Evolutionary conservation across 2,329 filamentous ascomycete genomes (phyloP).

Genomic region (Neoarthrinium moseri): DNA sequence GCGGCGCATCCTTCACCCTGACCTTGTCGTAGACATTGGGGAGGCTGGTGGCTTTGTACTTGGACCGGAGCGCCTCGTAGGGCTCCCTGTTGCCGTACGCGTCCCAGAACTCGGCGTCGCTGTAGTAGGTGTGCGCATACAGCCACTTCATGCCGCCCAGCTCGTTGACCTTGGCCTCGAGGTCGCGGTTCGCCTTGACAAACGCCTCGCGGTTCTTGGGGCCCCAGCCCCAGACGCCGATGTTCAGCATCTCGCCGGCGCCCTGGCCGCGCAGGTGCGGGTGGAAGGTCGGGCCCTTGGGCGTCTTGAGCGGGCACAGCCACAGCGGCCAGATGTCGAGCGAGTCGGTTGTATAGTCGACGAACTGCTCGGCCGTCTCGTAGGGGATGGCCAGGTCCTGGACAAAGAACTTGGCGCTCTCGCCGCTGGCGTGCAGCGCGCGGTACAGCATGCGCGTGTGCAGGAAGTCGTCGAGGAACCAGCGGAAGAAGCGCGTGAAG

Average conservation of each 20-base stretch:
- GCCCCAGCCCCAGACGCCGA: conserved; percentile 80
- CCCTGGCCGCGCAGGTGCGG: conserved; percentile 40
- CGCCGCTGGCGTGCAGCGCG: conserved; percentile 66
- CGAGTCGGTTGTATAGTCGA: conserved; percentile 51
- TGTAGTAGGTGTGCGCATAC: conserved; percentile 83
- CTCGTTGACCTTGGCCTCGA: conserved; percentile 68
- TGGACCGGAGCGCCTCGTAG: conserved; percentile 62
- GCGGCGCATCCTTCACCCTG: conserved; percentile 48
- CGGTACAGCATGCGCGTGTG: conserved; percentile 75
- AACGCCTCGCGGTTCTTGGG: conserved; percentile 58
- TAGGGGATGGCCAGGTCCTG: conserved; percentile 65
- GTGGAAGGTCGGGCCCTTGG: conserved; percentile 52
- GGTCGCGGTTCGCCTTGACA: conserved; percentile 64
- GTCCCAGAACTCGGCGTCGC: conserved; percentile 67
- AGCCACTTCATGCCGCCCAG: conserved; percentile 83
- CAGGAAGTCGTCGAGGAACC: conserved; percentile 70
- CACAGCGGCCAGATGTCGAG: conserved; percentile 60
- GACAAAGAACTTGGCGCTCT: conserved; percentile 64
- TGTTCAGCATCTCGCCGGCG: conserved; percentile 51
- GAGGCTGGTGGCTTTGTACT: conserved; percentile 61
- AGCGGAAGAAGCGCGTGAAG: conserved; percentile 64
- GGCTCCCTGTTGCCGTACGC: conserved; percentile 56
- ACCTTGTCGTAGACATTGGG: conserved; percentile 73
- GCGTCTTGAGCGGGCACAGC: conserved; percentile 55
- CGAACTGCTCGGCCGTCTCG: conserved; percentile 47